These are phyloP conservation scores for Naganishia albida DNA, from an alignment of 1,284 basidiomycete species.

Conservation along the genomic window DNA sequence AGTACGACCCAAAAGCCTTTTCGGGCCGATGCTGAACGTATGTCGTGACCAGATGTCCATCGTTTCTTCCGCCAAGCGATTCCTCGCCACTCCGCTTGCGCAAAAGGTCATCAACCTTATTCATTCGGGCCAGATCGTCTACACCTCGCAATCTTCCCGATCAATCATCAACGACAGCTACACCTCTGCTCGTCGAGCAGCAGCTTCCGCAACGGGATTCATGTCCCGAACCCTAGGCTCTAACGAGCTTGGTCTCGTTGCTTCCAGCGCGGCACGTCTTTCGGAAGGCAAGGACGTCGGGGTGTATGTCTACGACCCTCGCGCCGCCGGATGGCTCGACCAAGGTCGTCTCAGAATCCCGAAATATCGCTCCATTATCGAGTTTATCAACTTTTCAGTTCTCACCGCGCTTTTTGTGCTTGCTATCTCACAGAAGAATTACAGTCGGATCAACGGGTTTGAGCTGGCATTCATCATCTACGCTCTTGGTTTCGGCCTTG, in stretches of 20 bases:
- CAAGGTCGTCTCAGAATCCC: conserved; percentile 77
- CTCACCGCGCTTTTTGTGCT: conserved; percentile 68
- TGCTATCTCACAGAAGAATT: conserved; percentile 56
- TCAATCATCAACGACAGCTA: conserved; percentile 83
- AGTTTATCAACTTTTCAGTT: conserved; percentile 69
- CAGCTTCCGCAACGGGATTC: conserved; percentile 27
- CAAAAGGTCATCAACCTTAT: conserved; percentile 82
- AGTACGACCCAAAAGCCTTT: conserved; percentile 37
- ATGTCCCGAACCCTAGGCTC: conserved; percentile 18
- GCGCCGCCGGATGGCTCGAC: conserved; percentile 73
- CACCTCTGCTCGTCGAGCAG: conserved; percentile 58
- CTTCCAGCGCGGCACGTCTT: background rate
- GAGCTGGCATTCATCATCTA: conserved; percentile 75
- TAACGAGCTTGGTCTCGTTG: conserved; percentile 10
- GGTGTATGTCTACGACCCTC: conserved; percentile 68
- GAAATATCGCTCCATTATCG: conserved; percentile 63
- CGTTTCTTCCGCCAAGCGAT: conserved; percentile 73
- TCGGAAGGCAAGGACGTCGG: conserved; percentile 32
- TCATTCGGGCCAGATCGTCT: conserved; percentile 62
- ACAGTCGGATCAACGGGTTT: conserved; percentile 60
- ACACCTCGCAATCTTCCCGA: conserved; percentile 61
- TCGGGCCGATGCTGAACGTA: conserved; percentile 4
- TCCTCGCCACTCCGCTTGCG: conserved; percentile 73
- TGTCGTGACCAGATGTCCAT: conserved; percentile 69
- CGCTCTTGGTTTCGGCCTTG: conserved; percentile 71